Evolutionary conservation across 441 rosid species (phyloP).

Genomic region (Eutrema salsugineum): DNA sequence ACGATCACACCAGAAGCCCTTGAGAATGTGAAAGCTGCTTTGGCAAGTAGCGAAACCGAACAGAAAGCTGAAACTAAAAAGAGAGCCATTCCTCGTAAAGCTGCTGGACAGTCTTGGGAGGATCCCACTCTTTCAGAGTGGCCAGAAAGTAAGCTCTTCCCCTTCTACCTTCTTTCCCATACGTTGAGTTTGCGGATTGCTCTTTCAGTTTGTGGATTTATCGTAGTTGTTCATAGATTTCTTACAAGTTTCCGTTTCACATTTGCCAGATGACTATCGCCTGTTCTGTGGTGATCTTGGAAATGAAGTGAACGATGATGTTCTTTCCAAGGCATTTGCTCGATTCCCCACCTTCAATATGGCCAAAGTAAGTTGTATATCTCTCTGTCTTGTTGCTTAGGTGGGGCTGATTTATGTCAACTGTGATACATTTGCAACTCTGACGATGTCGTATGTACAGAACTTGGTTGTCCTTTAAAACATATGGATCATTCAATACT

Average conservation of each 20-base stretch:
- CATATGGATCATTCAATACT: background rate
- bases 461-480: background rate
- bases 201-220: background rate
- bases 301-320: conserved; percentile 99
- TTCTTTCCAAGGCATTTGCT: conserved; percentile 88
- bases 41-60: conserved; percentile 87
- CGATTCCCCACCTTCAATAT: conserved; percentile 94
- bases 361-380: conserved; percentile 62
- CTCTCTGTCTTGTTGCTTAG: background rate
- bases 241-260: background rate
- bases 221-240: background rate
- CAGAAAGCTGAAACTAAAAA: conserved; percentile 87
- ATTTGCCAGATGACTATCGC: conserved; percentile 78
- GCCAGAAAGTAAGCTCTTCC: conserved; percentile 77
- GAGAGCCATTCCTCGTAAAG: conserved; percentile 94
- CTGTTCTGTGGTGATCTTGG: conserved; percentile 98
- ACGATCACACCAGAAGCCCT: conserved; percentile 91
- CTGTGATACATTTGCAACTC: background rate
- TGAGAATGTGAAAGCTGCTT: conserved; percentile 92
- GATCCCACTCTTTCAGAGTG: conserved; percentile 94
- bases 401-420: background rate
- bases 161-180: background rate
- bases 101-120: conserved; percentile 95
- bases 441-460: background rate
- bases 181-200: background rate